phyloP scores from a whole-genome alignment of 2,329 filamentous ascomycete species.

The Chrysoporthe deuterocubensis region DNA sequence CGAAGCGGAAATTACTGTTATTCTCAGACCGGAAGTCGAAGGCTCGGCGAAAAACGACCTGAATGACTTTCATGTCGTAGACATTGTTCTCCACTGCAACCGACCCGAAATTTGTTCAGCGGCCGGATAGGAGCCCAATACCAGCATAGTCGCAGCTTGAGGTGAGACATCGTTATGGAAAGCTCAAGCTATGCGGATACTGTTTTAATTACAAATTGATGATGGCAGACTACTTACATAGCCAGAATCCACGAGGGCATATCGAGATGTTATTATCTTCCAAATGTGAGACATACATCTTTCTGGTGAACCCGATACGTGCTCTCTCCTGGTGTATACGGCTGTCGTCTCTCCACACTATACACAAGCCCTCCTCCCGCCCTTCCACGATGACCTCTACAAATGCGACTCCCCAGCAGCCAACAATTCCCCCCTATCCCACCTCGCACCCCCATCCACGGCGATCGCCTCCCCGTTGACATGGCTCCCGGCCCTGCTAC shows the following conservation, averaged over 20 bases:
- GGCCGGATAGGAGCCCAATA: neutral
- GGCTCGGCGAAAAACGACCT: neutral
- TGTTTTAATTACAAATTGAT: neutral
- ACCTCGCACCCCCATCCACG: slow-evolving; percentile 70
- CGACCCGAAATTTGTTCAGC: neutral
- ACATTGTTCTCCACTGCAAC: neutral
- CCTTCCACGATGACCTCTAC: slow-evolving; percentile 34
- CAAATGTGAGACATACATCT: neutral
- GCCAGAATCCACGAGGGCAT: neutral
- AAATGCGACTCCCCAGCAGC: slow-evolving; percentile 45
- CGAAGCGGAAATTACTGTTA: neutral
- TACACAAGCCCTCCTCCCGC: neutral
- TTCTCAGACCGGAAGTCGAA: neutral
- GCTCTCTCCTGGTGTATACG: neutral
- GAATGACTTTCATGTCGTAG: neutral
- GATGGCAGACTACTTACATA: neutral
- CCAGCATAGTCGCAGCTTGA: neutral
- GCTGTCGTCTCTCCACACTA: neutral
- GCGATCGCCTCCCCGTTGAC: slow-evolving; percentile 73
- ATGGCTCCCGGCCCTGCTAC: slow-evolving; percentile 68
- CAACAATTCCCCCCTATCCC: slow-evolving; percentile 52
- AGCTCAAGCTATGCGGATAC: neutral
- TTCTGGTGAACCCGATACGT: neutral
- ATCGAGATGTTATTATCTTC: neutral
- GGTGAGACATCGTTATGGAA: neutral